phyloP scores from a whole-genome alignment of 306 rosid genomes.

The Begonia loranthoides region DNA sequence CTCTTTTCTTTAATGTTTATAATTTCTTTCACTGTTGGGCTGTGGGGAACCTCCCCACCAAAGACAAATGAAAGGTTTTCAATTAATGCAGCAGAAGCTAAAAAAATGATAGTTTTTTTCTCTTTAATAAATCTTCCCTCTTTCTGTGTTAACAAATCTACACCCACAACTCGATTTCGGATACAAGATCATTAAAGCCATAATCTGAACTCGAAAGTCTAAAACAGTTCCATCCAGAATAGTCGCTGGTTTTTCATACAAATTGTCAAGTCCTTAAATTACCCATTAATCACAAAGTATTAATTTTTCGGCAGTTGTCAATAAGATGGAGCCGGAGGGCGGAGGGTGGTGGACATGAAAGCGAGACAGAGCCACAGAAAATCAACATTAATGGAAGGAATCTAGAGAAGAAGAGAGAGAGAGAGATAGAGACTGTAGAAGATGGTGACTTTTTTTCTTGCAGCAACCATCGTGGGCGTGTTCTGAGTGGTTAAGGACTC shows the following conservation, averaged over 20 bases:
- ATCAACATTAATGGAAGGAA: neutral
- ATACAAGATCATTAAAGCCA: too few species aligned
- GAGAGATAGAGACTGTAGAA: neutral
- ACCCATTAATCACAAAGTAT: too few species aligned
- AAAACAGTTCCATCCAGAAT: too few species aligned
- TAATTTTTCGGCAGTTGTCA: too few species aligned
- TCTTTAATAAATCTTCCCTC: neutral
- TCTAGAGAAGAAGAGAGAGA: neutral
- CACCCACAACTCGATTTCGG: neutral
- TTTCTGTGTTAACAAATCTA: neutral
- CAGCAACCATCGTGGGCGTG: constrained; percentile 41
- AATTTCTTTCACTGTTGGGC: constrained; percentile 28
- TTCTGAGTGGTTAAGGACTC: constrained; percentile 42
- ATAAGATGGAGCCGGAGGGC: too few species aligned
- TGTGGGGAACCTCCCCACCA: constrained; percentile 61
- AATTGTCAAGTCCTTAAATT: too few species aligned
- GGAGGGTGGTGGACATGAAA: too few species aligned
- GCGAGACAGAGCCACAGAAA: too few species aligned
- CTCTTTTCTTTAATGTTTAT: constrained; percentile 18
- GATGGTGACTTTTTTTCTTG: constrained; percentile 17
- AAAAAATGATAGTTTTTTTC: constrained; percentile 1
- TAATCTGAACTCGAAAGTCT: too few species aligned
- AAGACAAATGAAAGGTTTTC: constrained; percentile 33
- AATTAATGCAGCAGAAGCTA: constrained; percentile 15
- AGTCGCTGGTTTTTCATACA: too few species aligned